Evolutionary conservation across 306 rosid genomes (phyloP), one percentile per base, ranked within the genome.

Genomic region (Echinosophora koreensis): DNA sequence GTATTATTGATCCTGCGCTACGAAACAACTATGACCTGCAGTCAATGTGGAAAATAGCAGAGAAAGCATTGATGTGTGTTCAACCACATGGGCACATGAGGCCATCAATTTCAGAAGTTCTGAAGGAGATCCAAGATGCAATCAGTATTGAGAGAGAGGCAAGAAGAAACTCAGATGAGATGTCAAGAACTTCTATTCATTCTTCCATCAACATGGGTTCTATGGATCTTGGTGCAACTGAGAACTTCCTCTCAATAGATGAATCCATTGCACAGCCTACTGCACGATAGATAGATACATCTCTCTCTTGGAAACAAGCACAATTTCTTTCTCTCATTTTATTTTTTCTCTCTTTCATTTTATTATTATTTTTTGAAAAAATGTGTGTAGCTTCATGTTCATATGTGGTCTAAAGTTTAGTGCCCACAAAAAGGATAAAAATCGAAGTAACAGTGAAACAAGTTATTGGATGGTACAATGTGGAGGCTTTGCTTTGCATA

Each of bases 1-100:
- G 98, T 6, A 96, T 96, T 44, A 96, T 96, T 9, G 99, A 96
- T 85, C 94, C 98, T 0, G 73, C 85, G 1, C 85, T 96, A 16
- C 63, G 22, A 1, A 81, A 82, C 5, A 90, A 88, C 3, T 96
- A 84, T 37, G 93, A 94, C 79, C 81, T 94, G 42, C 98, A 94
- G 73, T 94, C 98, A 4, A 90, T 94, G 93, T 94, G 98, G 98
- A 94, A 94, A 77, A 92, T 94, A 64, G 98, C 97, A 0, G 98
- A 94, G 89, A 94, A 85, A 84, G 97, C 98, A 0, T 82, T 94
- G 89, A 88, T 94, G 98, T 94, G 98, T 55, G 98, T 92, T 69
- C 90, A 87, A 78, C 87, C 97, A 11, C 93, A 94, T 12, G 98
- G 92, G 18, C 83, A 88, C 61, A 80, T 86, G 97, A 66, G 98